phyloP scores from a whole-genome alignment of 495 filamentous ascomycete species.

The Penicillium coffeae region DNA sequence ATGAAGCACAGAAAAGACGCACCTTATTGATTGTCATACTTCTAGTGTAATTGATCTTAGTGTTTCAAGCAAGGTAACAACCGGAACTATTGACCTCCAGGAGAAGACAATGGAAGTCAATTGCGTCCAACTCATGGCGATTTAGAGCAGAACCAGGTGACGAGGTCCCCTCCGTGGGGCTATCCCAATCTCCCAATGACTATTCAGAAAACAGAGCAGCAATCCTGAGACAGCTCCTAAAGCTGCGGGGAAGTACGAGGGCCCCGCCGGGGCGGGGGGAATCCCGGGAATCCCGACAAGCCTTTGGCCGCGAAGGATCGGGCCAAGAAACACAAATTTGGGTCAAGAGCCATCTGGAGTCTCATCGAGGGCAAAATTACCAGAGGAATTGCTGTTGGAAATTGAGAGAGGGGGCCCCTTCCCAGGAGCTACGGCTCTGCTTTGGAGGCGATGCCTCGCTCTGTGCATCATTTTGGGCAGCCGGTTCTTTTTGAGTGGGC shows the following conservation, averaged over 20 bases:
- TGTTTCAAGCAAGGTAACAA: background rate
- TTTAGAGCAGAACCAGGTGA: too few species aligned
- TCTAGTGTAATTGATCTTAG: background rate
- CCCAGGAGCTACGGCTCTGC: constrained; percentile 24
- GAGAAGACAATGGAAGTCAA: too few species aligned
- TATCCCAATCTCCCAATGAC: constrained; percentile 1
- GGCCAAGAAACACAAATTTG: too few species aligned
- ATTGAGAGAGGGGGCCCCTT: constrained; percentile 30
- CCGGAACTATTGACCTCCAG: too few species aligned
- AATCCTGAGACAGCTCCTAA: background rate
- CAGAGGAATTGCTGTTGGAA: constrained; percentile 40
- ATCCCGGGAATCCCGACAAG: constrained; percentile 11
- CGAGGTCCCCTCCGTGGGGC: constrained; percentile 17
- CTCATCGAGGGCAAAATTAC: constrained; percentile 20
- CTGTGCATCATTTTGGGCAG: too few species aligned
- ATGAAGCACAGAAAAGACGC: background rate
- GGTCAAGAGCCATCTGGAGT: too few species aligned
- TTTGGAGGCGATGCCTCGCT: background rate
- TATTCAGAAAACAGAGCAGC: too few species aligned
- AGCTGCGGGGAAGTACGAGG: background rate
- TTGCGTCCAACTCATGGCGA: too few species aligned
- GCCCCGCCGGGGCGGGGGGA: constrained; percentile 4
- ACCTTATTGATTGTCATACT: constrained; percentile 23
- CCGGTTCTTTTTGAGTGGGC: background rate
- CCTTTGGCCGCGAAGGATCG: too few species aligned